phyloP scores from a whole-genome alignment of 176 grass and related monocot genomes.

The Triticum dicoccoides region DNA sequence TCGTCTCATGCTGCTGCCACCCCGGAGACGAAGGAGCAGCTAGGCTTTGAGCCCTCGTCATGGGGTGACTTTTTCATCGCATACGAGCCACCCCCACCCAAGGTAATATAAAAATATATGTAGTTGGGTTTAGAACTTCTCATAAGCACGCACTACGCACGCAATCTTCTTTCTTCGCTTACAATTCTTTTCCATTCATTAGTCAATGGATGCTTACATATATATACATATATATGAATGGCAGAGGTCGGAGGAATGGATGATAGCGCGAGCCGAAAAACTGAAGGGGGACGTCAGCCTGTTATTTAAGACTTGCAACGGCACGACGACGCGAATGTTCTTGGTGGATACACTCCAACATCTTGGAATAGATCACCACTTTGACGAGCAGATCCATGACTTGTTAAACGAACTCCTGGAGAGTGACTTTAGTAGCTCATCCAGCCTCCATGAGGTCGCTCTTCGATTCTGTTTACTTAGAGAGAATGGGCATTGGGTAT shows the following conservation, averaged over 20 bases:
- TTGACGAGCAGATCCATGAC: background rate
- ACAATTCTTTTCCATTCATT: too few relatives aligned
- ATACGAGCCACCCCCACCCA: background rate
- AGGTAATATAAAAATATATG: background rate
- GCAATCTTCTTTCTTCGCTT: too few relatives aligned
- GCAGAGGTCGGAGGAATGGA: background rate
- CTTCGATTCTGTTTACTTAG: constrained; percentile 26
- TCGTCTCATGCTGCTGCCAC: background rate
- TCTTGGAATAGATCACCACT: background rate
- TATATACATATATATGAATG: too few relatives aligned
- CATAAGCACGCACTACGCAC: too few relatives aligned
- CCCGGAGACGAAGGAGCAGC: background rate
- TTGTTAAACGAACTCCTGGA: background rate
- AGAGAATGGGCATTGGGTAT: constrained; percentile 12
- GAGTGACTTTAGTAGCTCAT: background rate
- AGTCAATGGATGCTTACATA: background rate
- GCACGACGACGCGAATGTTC: background rate
- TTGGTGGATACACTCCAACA: background rate
- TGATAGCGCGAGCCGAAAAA: background rate
- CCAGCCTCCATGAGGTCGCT: constrained; percentile 11
- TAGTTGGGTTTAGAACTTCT: too few relatives aligned
- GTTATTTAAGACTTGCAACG: background rate
- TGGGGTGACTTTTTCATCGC: background rate
- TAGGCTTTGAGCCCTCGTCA: background rate
- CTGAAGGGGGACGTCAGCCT: background rate